Evolutionary conservation across 2,329 filamentous ascomycete genomes (phyloP).

Genomic region (Eurotiales sp.): DNA sequence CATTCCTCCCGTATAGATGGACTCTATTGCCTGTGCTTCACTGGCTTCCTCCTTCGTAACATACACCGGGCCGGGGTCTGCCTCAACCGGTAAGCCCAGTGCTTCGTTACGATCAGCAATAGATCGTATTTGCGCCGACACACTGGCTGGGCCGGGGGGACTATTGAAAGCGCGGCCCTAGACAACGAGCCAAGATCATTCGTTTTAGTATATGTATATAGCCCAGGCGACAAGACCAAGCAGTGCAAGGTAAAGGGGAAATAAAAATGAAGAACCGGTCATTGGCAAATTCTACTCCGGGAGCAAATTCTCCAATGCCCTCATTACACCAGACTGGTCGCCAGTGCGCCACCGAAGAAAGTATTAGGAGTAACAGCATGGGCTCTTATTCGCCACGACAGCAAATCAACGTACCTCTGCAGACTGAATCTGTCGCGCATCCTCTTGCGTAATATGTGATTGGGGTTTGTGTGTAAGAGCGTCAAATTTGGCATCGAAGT

Average conservation of each 20-base stretch:
- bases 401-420: conserved; percentile 23
- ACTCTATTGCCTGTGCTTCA: conserved; percentile 27
- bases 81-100: conserved; percentile 23
- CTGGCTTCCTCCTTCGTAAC: conserved; percentile 32
- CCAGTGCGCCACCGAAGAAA: neutral
- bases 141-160: conserved; percentile 27
- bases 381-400: neutral
- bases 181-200: neutral
- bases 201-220: neutral
- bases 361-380: too few species aligned
- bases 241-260: too few species aligned
- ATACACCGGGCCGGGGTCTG: conserved; percentile 22
- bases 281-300: neutral
- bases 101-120: conserved; percentile 33
- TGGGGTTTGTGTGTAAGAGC: conserved; percentile 30
- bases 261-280: neutral
- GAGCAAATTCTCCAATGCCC: neutral
- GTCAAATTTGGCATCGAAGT: conserved; percentile 30
- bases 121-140: conserved; percentile 29
- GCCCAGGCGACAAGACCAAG: neutral
- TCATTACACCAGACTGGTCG: neutral
- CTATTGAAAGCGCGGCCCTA: conserved; percentile 33
- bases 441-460: conserved; percentile 29
- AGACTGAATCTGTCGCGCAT: conserved; percentile 30
- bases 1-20: conserved; percentile 27